Conservation (phyloP, 768 basidiomycete genomes). For the Artomyces pyxidatus region DNA sequence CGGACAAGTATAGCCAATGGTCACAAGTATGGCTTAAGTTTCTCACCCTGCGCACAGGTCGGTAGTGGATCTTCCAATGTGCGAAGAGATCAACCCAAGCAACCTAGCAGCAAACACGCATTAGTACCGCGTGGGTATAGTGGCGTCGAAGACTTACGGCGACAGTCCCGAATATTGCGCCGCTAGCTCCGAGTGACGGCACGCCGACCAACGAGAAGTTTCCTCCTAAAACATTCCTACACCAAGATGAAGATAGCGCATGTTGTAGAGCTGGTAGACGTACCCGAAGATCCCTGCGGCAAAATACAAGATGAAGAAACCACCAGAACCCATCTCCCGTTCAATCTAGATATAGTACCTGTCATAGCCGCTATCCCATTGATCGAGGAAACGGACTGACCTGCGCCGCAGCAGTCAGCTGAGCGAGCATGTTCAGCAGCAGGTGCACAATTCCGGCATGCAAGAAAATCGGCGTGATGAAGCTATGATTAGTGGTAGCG, state of each 20-base stretch:
- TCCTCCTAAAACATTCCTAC: constrained; percentile 79
- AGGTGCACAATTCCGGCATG: constrained; percentile 97
- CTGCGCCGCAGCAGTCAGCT: constrained; percentile 70
- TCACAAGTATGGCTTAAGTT: not conserved
- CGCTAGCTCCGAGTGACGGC: constrained; percentile 87
- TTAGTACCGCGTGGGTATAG: not conserved
- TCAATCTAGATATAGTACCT: constrained; percentile 49
- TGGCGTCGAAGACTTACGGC: constrained; percentile 37
- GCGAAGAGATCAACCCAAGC: constrained; percentile 86
- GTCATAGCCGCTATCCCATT: not conserved
- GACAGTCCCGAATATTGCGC: constrained; percentile 85
- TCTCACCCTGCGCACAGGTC: constrained; percentile 69
- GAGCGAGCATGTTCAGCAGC: constrained; percentile 83
- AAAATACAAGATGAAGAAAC: constrained; percentile 82
- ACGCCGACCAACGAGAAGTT: constrained; percentile 87
- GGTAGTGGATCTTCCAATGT: constrained; percentile 86
- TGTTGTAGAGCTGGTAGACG: constrained; percentile 11
- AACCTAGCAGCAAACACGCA: constrained; percentile 31
- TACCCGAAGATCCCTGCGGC: constrained; percentile 91
- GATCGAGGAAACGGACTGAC: constrained; percentile 28
- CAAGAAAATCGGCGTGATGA: constrained; percentile 59
- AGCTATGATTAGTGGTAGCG: constrained; percentile 28
- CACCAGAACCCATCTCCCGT: constrained; percentile 82
- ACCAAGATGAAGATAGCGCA: not conserved
- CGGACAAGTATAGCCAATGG: not conserved